Conservation (phyloP, 2,329 filamentous ascomycete genomes). For the Tolypocladium album region DNA sequence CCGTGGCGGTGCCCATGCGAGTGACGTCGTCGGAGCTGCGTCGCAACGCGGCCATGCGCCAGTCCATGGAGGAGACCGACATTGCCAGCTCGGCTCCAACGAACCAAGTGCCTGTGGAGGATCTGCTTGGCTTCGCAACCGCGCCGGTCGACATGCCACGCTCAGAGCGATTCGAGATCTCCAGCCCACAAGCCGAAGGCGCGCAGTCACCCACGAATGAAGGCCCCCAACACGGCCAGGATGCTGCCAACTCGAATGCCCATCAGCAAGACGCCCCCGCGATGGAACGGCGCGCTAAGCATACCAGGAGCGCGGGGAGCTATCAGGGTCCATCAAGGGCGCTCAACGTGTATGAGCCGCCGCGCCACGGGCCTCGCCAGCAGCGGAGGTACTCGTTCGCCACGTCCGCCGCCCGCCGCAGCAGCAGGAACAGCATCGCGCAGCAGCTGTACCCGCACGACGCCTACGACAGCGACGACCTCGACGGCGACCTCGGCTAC, state of each 20-base stretch:
- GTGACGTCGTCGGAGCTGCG: conserved; percentile 76
- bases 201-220: conserved; percentile 27
- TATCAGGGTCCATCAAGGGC: conserved; percentile 30
- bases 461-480: conserved; percentile 59
- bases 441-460: conserved; percentile 46
- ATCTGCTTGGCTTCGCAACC: conserved; percentile 59
- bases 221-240: conserved; percentile 9
- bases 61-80: conserved; percentile 71
- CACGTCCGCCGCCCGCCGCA: conserved; percentile 33
- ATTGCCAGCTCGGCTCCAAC: conserved; percentile 43
- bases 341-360: conserved; percentile 33
- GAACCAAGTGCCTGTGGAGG: conserved; percentile 31
- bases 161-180: conserved; percentile 63
- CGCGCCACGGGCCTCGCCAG: conserved; percentile 29
- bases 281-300: background rate
- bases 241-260: conserved; percentile 1
- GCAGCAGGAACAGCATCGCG: conserved; percentile 39
- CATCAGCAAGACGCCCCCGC: conserved; percentile 3
- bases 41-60: conserved; percentile 42
- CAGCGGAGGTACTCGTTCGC: conserved; percentile 45
- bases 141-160: conserved; percentile 59
- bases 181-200: conserved; percentile 30
- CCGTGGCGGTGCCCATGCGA: conserved; percentile 83
- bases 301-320: conserved; percentile 14
- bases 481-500: conserved; percentile 89